Evolutionary conservation across 2,329 filamentous ascomycete species (phyloP).

Genomic region (Onygena corvina): DNA sequence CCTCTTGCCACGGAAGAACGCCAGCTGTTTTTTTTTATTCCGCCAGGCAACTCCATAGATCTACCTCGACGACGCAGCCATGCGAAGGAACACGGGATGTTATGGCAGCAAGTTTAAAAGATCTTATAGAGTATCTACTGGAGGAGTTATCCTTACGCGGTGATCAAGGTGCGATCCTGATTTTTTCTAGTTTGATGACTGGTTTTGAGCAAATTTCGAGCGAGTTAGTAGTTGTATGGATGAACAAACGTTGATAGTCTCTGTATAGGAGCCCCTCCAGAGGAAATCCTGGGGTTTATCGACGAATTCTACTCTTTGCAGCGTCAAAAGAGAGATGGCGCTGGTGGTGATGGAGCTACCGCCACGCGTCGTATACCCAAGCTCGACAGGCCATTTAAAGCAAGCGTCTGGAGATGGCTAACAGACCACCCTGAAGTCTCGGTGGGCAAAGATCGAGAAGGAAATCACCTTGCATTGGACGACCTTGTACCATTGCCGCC

Average conservation of each 20-base stretch:
- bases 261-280: constrained; percentile 25
- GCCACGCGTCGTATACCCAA: constrained; percentile 9
- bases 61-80: not conserved
- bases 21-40: not conserved
- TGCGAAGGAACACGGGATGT: constrained; percentile 6
- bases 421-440: constrained; percentile 44
- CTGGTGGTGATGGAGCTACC: not conserved
- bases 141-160: constrained; percentile 49
- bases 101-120: constrained; percentile 43
- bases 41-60: not conserved
- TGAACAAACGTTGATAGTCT: constrained; percentile 4
- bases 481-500: constrained; percentile 24
- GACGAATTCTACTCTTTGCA: constrained; percentile 27
- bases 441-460: constrained; percentile 34
- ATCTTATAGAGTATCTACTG: constrained; percentile 46
- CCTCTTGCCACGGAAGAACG: not conserved
- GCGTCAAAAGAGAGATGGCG: not conserved
- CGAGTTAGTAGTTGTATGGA: not conserved
- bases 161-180: constrained; percentile 41
- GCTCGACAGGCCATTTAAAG: constrained; percentile 42
- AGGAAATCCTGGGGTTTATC: constrained; percentile 27
- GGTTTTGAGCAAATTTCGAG: not conserved
- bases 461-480: constrained; percentile 31
- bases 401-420: constrained; percentile 48
- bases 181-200: constrained; percentile 2